Evolutionary conservation across 352 stramenopile genomes (phyloP).

Genomic region (Phytophthora cryptogea): DNA sequence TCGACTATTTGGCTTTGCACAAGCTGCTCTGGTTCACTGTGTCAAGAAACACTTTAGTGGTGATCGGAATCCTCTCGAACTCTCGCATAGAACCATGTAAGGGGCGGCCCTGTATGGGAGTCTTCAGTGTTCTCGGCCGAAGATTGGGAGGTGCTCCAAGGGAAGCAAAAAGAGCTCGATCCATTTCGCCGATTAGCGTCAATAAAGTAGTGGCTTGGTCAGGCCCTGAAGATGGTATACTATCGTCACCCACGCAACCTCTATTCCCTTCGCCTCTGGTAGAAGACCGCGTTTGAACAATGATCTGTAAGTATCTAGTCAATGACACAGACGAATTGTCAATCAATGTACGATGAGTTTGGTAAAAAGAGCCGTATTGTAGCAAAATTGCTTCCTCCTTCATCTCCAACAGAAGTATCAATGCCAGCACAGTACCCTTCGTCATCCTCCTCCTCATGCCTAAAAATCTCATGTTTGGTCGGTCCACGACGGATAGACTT

Average conservation of each 20-base stretch:
- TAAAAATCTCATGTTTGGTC: no score
- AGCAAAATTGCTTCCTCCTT: no score
- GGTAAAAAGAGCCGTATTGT: no score
- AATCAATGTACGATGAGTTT: no score
- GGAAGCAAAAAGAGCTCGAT: not conserved
- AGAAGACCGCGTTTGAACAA: not conserved
- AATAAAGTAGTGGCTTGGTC: not conserved
- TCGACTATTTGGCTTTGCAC: slow-evolving; percentile 14
- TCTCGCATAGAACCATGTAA: not conserved
- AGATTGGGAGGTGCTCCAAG: slow-evolving; percentile 1
- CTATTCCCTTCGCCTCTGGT: not conserved
- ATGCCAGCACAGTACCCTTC: no score
- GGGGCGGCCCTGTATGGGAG: not conserved
- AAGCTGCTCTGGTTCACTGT: slow-evolving; percentile 11
- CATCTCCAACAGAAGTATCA: no score
- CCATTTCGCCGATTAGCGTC: not conserved
- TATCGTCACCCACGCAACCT: not conserved
- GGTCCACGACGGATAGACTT: no score
- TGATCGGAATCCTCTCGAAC: slow-evolving; percentile 4
- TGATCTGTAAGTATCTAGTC: no score
- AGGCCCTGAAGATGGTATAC: not conserved
- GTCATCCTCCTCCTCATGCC: no score
- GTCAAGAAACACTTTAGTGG: slow-evolving; percentile 10
- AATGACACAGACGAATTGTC: no score
- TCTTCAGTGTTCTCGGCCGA: slow-evolving; percentile 2